A percentile compares a stretch with the other conserved stretches of the same genome.
phyloP scores from a whole-genome alignment of 345 rosid species.

The Eucalyptus tenuipes region DNA sequence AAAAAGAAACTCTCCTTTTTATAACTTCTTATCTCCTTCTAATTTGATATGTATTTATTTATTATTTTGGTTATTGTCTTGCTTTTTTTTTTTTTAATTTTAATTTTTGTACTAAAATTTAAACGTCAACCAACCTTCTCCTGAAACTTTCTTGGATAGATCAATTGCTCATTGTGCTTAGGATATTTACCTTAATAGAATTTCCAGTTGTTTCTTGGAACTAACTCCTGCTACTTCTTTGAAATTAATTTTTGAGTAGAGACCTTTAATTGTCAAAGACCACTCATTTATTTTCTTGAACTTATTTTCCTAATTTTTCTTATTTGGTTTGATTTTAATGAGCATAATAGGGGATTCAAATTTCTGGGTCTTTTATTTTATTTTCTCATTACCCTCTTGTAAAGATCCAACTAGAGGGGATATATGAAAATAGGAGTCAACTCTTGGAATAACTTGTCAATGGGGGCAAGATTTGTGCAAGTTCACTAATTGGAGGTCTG shows the following conservation, averaged over 20 bases:
- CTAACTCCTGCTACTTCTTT: neutral
- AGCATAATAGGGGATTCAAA: neutral
- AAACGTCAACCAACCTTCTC: neutral
- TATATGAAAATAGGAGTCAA: neutral
- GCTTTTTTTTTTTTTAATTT: neutral
- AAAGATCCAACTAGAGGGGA: neutral
- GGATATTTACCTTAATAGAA: neutral
- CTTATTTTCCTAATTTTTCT: neutral
- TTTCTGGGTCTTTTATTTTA: neutral
- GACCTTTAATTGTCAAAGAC: neutral
- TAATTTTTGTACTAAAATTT: neutral
- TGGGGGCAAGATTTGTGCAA: neutral
- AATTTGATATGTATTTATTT: neutral
- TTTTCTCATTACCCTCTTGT: neutral
- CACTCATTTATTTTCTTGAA: neutral
- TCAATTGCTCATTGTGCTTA: neutral
- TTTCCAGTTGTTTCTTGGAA: neutral
- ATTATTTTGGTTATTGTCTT: neutral
- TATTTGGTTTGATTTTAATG: neutral
- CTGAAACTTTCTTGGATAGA: neutral
- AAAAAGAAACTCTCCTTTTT: neutral
- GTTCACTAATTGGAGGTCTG: neutral
- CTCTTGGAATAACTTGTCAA: neutral
- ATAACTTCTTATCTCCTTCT: neutral
- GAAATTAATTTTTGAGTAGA: neutral